These are phyloP conservation scores for Rutstroemia sp. DNA, from an alignment of 2,329 filamentous ascomycete genomes.

Conservation along the genomic window DNA sequence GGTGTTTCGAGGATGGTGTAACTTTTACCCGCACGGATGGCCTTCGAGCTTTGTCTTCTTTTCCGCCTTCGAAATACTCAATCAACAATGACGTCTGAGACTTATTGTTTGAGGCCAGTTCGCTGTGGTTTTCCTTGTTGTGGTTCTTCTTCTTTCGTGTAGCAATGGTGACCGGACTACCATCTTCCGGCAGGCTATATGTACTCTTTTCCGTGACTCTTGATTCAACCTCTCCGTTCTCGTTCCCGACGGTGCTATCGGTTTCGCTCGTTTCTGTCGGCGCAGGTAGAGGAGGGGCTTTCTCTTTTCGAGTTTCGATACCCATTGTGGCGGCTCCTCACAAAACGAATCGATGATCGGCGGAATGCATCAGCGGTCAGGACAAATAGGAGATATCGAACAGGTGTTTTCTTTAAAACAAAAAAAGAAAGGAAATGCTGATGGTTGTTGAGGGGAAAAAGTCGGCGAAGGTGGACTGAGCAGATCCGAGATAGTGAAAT, in stretches of 20 bases:
- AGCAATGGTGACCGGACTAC: conserved; percentile 84
- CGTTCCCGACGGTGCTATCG: conserved; percentile 44
- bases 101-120: conserved; percentile 43
- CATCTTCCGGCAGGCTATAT: conserved; percentile 78
- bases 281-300: conserved; percentile 64
- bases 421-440: background rate
- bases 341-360: conserved; percentile 3
- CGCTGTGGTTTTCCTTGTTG: conserved; percentile 39
- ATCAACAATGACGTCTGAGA: conserved; percentile 69
- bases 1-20: conserved; percentile 52
- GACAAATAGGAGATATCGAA: background rate
- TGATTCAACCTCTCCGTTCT: conserved; percentile 53
- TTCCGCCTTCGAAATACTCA: conserved; percentile 67
- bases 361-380: conserved; percentile 5
- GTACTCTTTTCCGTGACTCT: conserved; percentile 60
- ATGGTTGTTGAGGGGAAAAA: background rate
- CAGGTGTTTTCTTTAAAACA: background rate
- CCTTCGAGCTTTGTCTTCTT: conserved; percentile 45
- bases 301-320: conserved; percentile 35
- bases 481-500: background rate
- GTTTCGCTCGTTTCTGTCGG: conserved; percentile 58
- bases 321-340: conserved; percentile 25
- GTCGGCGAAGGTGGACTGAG: background rate
- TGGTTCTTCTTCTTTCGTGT: conserved; percentile 57
- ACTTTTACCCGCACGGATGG: conserved; percentile 67